Conservation (phyloP, 805 yeast genomes). For the Candida ulmi region DNA sequence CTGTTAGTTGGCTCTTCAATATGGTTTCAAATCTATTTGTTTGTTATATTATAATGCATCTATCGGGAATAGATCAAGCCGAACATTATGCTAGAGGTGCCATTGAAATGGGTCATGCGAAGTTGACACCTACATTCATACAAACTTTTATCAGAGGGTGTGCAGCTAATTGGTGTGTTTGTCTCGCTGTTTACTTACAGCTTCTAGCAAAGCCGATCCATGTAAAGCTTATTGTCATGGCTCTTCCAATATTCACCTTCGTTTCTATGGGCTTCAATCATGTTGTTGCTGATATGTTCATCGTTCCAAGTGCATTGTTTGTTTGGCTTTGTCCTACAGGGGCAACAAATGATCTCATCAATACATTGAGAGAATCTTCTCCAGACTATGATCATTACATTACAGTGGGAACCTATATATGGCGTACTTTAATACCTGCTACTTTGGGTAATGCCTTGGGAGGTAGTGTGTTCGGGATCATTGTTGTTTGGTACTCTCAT, state of each 20-base stretch:
- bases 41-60: slow-evolving; percentile 55
- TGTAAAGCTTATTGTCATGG: slow-evolving; percentile 60
- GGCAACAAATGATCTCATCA: background rate
- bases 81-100: slow-evolving; percentile 44
- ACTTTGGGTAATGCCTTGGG: slow-evolving; percentile 75
- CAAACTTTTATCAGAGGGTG: slow-evolving; percentile 64
- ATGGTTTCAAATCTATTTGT: slow-evolving; percentile 61
- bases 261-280: slow-evolving; percentile 78
- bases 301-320: slow-evolving; percentile 59
- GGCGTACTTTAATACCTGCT: slow-evolving; percentile 71
- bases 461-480: slow-evolving; percentile 61
- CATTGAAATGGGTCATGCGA: slow-evolving; percentile 35
- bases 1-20: slow-evolving; percentile 61
- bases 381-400: background rate
- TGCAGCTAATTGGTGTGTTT: slow-evolving; percentile 75
- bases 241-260: slow-evolving; percentile 69
- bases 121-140: slow-evolving; percentile 44
- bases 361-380: background rate
- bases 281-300: slow-evolving; percentile 77
- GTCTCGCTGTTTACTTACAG: slow-evolving; percentile 71
- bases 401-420: slow-evolving; percentile 53
- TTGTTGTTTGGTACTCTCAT: slow-evolving; percentile 70
- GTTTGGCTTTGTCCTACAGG: slow-evolving; percentile 25
- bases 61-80: slow-evolving; percentile 42
- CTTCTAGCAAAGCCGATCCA: slow-evolving; percentile 75